Base-by-base conservation (phyloP, 2,329 filamentous ascomycete genomes). In the Penicillium glabrum region DNA sequence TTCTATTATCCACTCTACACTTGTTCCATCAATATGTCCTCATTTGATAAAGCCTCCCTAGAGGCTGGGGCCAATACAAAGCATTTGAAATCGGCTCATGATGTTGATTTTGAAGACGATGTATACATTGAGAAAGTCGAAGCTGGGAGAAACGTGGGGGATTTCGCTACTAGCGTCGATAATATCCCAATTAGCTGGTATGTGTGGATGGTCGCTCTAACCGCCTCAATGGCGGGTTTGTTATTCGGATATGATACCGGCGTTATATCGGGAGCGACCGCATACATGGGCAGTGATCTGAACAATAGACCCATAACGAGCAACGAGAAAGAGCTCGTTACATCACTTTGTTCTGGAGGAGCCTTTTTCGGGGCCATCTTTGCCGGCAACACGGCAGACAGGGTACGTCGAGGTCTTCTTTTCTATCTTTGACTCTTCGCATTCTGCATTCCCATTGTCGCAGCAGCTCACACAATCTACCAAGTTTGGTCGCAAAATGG, bases 281-380 rank as follows among this genome's bases (percentile, higher is more conserved):
- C 80, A 14, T 43, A 65, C 39, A 51, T 68, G 19, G 54, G 57
- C 23, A 52, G 61, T 13, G 72, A 76, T 50, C 75, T 83, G 9
- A 74, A 75, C 27, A 70, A 75, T 31, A 69, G 69, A 8, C 62
- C 63, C 2, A 67, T 80, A 5, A 70, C 61, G 26, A 73, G 76
- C 5, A 74, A 70, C 3, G 79, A 83, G 57, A 77, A 80, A 59
- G 80, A 83, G 60, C 69, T 83, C 27, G 76, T 83, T 35, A 83
- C 81, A 1, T 82, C 81, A 0, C 73, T 83, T 19, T 81, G 77
- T 21, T 80, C 77, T 7, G 80, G 77, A 31, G 81, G 77, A 37
- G 78, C 79, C 2, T 75, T 82, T 46, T 63, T 80, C 13, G 79
- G 78, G 9, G 75, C 77, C 53, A 70, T 77, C 27, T 63, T 72